These are phyloP conservation scores for Leccinum boreale DNA, from an alignment of 768 basidiomycete species.

Conservation along the genomic window DNA sequence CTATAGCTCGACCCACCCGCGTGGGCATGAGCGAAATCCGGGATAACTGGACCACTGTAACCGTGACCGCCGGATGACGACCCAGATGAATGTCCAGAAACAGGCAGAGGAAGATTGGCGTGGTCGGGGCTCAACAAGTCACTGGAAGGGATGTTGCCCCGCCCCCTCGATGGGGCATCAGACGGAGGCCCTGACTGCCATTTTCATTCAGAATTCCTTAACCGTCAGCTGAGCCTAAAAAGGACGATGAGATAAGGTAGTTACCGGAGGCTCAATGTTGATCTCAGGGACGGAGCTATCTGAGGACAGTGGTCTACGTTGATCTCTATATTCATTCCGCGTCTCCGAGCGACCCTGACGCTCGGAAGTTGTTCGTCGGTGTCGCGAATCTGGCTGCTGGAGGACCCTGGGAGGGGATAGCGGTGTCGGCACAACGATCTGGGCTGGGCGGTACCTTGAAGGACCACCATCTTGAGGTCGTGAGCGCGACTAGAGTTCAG, in stretches of 20 bases:
- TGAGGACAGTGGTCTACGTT: constrained; percentile 27
- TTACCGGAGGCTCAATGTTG: constrained; percentile 30
- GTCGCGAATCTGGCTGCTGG: constrained; percentile 13
- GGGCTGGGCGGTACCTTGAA: constrained; percentile 16
- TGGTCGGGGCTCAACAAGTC: constrained; percentile 32
- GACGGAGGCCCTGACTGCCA: constrained; percentile 30
- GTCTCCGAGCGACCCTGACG: constrained; percentile 24
- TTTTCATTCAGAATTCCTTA: constrained; percentile 4
- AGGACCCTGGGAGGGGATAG: constrained; percentile 22
- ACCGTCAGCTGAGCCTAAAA: constrained; percentile 14
- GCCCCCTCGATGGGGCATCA: constrained; percentile 31
- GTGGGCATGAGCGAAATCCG: constrained; percentile 5
- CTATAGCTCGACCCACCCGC: constrained; percentile 17
- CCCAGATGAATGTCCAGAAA: constrained; percentile 15
- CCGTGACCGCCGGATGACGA: constrained; percentile 6
- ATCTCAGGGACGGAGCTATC: constrained; percentile 36
- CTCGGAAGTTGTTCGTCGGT: constrained; percentile 21
- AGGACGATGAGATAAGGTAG: constrained; percentile 5
- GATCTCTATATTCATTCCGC: constrained; percentile 17
- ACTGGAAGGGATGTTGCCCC: constrained; percentile 2
- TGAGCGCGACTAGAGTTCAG: constrained; percentile 14
- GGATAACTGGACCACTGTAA: constrained; percentile 13
- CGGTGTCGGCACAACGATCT: constrained; percentile 25
- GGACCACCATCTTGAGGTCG: constrained; percentile 12
- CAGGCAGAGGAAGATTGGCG: constrained; percentile 26